Evolutionary conservation across 805 yeast species (phyloP).

Genomic region (Starmerella potacharoeniae): DNA sequence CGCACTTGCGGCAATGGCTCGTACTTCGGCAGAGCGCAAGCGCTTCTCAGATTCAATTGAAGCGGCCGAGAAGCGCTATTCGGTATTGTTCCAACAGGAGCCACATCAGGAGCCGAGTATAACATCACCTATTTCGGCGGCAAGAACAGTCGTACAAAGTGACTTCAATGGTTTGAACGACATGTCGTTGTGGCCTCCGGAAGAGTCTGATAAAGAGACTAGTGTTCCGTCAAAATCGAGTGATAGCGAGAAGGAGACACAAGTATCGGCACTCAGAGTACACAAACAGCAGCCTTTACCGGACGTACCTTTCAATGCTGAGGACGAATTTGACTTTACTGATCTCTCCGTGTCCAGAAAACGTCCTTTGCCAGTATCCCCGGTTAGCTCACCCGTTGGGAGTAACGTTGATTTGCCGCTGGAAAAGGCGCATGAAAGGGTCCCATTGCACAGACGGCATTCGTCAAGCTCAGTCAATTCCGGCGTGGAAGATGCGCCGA

Average conservation of each 20-base stretch:
- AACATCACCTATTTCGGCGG: background rate
- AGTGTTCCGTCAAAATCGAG: background rate
- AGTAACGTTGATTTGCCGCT: background rate
- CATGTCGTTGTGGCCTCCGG: background rate
- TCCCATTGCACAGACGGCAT: background rate
- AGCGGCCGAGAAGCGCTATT: background rate
- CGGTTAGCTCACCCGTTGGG: background rate
- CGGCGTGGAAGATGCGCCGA: background rate
- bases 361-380: constrained; percentile 4
- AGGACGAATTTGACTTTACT: constrained; percentile 2
- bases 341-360: background rate
- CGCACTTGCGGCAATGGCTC: constrained; percentile 2
- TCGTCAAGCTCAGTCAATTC: background rate
- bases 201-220: background rate
- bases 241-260: background rate
- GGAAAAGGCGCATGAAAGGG: background rate
- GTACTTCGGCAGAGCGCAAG: background rate
- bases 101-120: background rate
- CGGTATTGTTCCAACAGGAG: background rate
- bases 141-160: background rate
- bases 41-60: background rate
- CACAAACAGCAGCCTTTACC: background rate
- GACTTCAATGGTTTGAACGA: background rate
- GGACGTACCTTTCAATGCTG: background rate
- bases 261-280: background rate